Percentiles rank a stretch among this genome's conserved stretches.
These are phyloP conservation scores for Pseudogymnoascus sp. DNA, from an alignment of 2,329 filamentous ascomycete genomes.

Conservation along the genomic window DNA sequence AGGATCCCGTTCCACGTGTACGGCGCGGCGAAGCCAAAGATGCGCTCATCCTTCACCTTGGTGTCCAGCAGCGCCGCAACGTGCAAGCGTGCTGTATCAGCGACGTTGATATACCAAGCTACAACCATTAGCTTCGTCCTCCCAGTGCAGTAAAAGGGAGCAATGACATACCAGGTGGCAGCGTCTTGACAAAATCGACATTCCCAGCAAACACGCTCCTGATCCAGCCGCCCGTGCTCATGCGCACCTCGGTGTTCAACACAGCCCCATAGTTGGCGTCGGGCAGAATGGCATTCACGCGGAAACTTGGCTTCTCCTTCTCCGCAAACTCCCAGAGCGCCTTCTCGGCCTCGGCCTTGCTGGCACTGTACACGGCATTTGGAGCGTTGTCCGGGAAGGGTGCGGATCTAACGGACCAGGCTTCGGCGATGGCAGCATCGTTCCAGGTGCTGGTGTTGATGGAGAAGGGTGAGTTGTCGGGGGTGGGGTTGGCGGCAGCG, in stretches of 20 bases:
- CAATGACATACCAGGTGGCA: slow-evolving; percentile 14
- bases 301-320: slow-evolving; percentile 26
- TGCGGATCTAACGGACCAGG: slow-evolving; percentile 30
- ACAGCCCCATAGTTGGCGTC: slow-evolving; percentile 16
- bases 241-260: slow-evolving; percentile 12
- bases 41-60: slow-evolving; percentile 22
- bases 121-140: not conserved
- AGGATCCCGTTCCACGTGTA: slow-evolving; percentile 25
- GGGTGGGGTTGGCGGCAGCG: slow-evolving; percentile 21
- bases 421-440: slow-evolving; percentile 27
- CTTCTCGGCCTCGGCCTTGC: slow-evolving; percentile 33
- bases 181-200: slow-evolving; percentile 3
- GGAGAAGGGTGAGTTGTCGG: slow-evolving; percentile 16
- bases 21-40: slow-evolving; percentile 24
- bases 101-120: slow-evolving; percentile 19
- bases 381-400: slow-evolving; percentile 24
- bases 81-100: slow-evolving; percentile 24
- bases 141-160: not conserved
- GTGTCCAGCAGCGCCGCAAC: slow-evolving; percentile 25
- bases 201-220: slow-evolving; percentile 22
- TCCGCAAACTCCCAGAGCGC: slow-evolving; percentile 33
- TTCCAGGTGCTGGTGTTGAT: slow-evolving; percentile 30
- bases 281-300: slow-evolving; percentile 24
- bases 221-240: slow-evolving; percentile 21
- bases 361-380: slow-evolving; percentile 31